Conservation (phyloP, 2,329 filamentous ascomycete genomes). For the Sporothrix pseudoabietina region DNA sequence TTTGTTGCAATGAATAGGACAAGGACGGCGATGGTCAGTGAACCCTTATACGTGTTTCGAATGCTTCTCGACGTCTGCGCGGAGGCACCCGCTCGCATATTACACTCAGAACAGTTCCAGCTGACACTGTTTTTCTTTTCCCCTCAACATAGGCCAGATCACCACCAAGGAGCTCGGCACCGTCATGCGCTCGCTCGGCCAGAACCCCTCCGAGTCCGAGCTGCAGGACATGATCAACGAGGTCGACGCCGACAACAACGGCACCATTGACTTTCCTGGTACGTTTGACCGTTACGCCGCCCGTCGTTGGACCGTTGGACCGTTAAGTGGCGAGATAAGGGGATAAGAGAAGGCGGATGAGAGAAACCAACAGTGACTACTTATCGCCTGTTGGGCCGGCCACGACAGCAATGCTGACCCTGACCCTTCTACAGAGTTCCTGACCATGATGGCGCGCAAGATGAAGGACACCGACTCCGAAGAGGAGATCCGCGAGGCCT, state of each 20-base stretch:
- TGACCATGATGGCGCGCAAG: constrained; percentile 92
- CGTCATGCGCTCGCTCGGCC: constrained; percentile 86
- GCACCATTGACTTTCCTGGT: constrained; percentile 91
- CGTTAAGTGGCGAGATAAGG: neutral
- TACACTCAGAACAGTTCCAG: neutral
- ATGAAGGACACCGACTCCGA: constrained; percentile 94
- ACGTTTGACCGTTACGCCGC: constrained; percentile 41
- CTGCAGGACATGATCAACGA: constrained; percentile 95
- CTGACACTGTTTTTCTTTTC: constrained; percentile 26
- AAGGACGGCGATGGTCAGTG: constrained; percentile 40
- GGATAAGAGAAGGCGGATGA: neutral
- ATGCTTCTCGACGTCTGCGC: neutral
- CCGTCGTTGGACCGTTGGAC: neutral
- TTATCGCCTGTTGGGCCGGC: neutral
- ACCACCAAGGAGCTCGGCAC: constrained; percentile 89
- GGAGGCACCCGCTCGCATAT: neutral
- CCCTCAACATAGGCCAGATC: constrained; percentile 68
- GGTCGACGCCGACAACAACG: constrained; percentile 89
- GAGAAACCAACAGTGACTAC: neutral
- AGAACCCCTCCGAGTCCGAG: constrained; percentile 88
- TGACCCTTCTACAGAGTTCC: constrained; percentile 63
- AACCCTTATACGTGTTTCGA: neutral
- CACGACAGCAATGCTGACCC: constrained; percentile 18
- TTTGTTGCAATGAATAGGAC: constrained; percentile 33
- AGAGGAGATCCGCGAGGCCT: constrained; percentile 86